Base-by-base conservation (phyloP, 805 yeast genomes). In the Kluyveromyces siamensis region DNA sequence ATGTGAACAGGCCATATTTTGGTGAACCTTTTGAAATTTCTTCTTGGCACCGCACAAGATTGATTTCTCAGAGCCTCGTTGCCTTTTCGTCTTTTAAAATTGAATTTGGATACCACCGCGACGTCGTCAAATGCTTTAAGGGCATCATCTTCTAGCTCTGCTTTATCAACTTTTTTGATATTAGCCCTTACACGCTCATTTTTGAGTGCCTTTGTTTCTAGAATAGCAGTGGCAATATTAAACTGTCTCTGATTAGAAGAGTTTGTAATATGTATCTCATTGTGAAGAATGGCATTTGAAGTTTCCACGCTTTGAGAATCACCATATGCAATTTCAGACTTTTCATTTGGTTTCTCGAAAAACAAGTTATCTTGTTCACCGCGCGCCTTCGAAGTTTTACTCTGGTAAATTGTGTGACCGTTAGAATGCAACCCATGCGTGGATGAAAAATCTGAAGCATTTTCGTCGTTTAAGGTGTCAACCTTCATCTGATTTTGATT, bases 1-100 rank as follows among this genome's bases (percentile, higher is more conserved):
- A n/a, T 21, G 10, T 43, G 36, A 11, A 27, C 8, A 16, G 67
- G 63, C 48, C 62, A 50, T 25, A 52, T 53, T 45, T 71, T 71
- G 2, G 61, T 62, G 57, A 73, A 73, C 5, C 51, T 60, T 47
- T 73, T 73, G 51, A 67, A 72, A 51, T 72, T 72, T 50, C 65
- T 71, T 11, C 74, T 52, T 1, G 59, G 62, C 18, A 13, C 14
- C 3, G 54, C 47, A 68, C 71, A 64, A 16, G 53, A 54, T 1
- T 52, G 48, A 37, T 51, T 48, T 37, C 40, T 6, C 10, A 45
- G 11, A 7, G 35, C 9, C 18, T 35, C 27, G 19, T 13, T 43
- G 27, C n/a, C 40, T 16, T 37, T 21, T 21, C 6, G 25, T 21
- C 10, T 16, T 37, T 37, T 37, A 11, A 37, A n/a, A 17, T 8